These are phyloP conservation scores for Torulaspora globosa DNA, from an alignment of 1,139 yeast genomes.

Conservation along the genomic window DNA sequence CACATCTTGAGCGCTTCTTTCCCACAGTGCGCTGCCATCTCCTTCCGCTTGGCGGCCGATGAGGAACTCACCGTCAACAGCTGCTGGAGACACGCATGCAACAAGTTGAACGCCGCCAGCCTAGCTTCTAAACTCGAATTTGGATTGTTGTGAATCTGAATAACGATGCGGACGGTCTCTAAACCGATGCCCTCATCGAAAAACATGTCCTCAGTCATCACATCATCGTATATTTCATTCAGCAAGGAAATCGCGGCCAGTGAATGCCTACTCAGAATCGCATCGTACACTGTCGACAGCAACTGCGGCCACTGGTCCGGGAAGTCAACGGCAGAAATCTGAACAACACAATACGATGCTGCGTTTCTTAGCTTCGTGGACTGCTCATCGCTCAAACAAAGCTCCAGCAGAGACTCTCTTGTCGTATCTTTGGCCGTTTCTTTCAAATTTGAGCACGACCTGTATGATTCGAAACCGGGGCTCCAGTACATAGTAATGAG, in stretches of 20 bases:
- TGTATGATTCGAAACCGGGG: conserved; percentile 71
- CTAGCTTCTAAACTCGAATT: conserved; percentile 42
- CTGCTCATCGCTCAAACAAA: conserved; percentile 46
- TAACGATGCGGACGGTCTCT: conserved; percentile 48
- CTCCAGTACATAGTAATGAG: conserved; percentile 79
- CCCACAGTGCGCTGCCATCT: conserved; percentile 19
- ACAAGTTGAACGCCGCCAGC: conserved; percentile 48
- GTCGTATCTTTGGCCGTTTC: conserved; percentile 43
- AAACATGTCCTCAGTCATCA: conserved; percentile 81
- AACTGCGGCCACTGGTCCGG: conserved; percentile 96
- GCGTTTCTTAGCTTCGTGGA: conserved; percentile 63
- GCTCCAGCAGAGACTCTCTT: conserved; percentile 48
- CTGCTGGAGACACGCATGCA: conserved; percentile 50
- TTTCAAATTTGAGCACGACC: conserved; percentile 56
- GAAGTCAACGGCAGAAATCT: conserved; percentile 82
- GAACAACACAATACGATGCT: conserved; percentile 72
- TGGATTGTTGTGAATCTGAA: conserved; percentile 39
- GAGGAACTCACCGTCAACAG: conserved; percentile 52
- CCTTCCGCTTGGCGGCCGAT: conserved; percentile 20
- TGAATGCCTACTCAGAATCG: conserved; percentile 39
- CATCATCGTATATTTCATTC: conserved; percentile 78
- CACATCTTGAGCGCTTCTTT: conserved; percentile 19
- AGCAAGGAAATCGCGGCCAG: conserved; percentile 68
- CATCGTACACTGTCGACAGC: conserved; percentile 46
- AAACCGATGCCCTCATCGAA: conserved; percentile 67